Percentiles rank a stretch among this genome's conserved stretches.
Conservation (phyloP, 441 rosid genomes). For the Omphalea diandra region DNA sequence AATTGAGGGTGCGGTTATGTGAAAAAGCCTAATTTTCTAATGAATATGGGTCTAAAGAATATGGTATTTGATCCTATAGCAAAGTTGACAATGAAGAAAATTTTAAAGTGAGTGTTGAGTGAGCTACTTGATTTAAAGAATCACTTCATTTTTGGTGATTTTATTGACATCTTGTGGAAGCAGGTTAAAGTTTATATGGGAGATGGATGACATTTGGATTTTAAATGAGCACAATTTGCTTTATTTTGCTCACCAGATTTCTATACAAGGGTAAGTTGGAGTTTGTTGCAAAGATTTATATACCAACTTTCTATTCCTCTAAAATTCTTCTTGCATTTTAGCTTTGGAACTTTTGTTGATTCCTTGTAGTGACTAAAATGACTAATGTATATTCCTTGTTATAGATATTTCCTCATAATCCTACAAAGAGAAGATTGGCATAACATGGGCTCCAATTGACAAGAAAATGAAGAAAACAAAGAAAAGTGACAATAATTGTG, state of each 20-base stretch:
- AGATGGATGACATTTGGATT: constrained; percentile 79
- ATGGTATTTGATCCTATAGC: constrained; percentile 61
- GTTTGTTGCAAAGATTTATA: background rate
- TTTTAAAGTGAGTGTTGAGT: constrained; percentile 44
- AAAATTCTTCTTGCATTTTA: background rate
- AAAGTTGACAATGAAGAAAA: constrained; percentile 43
- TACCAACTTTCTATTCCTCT: background rate
- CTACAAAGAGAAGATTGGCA: constrained; percentile 48
- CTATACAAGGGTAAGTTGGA: constrained; percentile 52
- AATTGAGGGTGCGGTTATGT: constrained; percentile 87
- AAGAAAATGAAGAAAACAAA: constrained; percentile 57
- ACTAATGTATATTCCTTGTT: background rate
- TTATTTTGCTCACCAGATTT: constrained; percentile 79
- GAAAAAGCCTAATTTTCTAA: constrained; percentile 66
- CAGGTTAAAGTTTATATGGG: constrained; percentile 85
- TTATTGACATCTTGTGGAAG: background rate
- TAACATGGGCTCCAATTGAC: constrained; percentile 70
- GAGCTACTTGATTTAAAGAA: background rate
- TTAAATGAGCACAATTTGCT: constrained; percentile 65
- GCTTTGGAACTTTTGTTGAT: background rate
- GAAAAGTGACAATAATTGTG: constrained; percentile 62
- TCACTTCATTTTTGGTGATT: background rate
- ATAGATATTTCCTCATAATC: background rate
- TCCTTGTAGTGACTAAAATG: background rate
- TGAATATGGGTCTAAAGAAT: constrained; percentile 37